Evolutionary conservation across 1,139 yeast species (phyloP), one percentile per base, ranked within the genome.

Genomic region (Scheffersomyces parashehatae): DNA sequence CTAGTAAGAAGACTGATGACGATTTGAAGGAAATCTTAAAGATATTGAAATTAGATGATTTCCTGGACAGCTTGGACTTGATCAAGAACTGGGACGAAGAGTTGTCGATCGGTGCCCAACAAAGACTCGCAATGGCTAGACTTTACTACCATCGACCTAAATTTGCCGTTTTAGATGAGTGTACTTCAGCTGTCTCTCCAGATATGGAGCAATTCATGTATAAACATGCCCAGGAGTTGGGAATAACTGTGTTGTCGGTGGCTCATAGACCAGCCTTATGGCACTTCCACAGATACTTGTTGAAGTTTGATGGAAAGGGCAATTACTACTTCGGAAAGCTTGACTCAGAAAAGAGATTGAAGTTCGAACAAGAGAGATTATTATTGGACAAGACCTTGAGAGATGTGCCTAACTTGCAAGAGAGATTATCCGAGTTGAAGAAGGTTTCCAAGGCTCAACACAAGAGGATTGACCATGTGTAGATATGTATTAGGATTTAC

Each of bases 141-240:
- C 73, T 91, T 63, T 91, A 87, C 60, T 91, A 90, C 60, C 97
- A 91, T 62, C 79, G 78, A 57, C 98, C 98, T 2, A 85, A 83
- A 65, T 91, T 89, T 72, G 97, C 97, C 0, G 96, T 91, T 28
- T 73, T 91, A 52, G 98, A 91, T 67, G 97, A 91, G 67, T 91
- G 97, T 65, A 91, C 98, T 0, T 88, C 97, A 5, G 93, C 96
- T 1, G 96, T 90, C 1, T 84, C 96, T 0, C 88, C 95, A 15
- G 89, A 86, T 50, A 85, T 90, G 82, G 98, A 91, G 62, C 89
- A 86, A 48, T 83, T 84, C 54, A 89, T 93, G 89, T 91, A 91
- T 60, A 68, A 82, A 41, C 88, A 88, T 60, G 97, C 97, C 0
- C 88, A 86, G 58, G 72, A 76, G 28, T 73, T 88, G 51, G 90